A percentile compares a stretch with the other conserved stretches of the same genome.
phyloP scores from a whole-genome alignment of 2,329 filamentous ascomycete genomes.

The Hypoxylon sp. region DNA sequence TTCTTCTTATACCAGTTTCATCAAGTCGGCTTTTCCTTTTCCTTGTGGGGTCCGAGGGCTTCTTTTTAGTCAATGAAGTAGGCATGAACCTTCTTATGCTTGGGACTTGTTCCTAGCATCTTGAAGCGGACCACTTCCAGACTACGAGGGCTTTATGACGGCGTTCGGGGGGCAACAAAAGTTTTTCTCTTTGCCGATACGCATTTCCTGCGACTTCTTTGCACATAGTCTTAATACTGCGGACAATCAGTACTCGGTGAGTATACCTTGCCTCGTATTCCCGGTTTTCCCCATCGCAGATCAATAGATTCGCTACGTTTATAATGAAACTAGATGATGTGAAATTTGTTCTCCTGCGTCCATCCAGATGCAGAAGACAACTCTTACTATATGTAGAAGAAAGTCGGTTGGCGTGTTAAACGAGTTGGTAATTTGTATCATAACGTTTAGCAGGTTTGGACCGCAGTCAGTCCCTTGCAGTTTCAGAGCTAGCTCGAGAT shows the following conservation, averaged over 20 bases:
- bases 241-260: slow-evolving; percentile 45
- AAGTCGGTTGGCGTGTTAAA: background rate
- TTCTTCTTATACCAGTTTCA: slow-evolving; percentile 30
- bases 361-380: background rate
- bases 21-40: slow-evolving; percentile 53
- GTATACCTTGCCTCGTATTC: slow-evolving; percentile 45
- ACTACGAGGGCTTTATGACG: slow-evolving; percentile 55
- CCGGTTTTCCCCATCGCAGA: slow-evolving; percentile 31
- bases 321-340: slow-evolving; percentile 17
- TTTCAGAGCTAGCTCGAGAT: background rate
- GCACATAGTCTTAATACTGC: slow-evolving; percentile 17
- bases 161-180: slow-evolving; percentile 55
- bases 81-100: slow-evolving; percentile 54
- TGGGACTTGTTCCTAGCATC: slow-evolving; percentile 40
- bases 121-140: slow-evolving; percentile 54
- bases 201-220: slow-evolving; percentile 25
- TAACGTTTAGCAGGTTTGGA: background rate
- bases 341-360: background rate
- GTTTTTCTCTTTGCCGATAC: slow-evolving; percentile 27
- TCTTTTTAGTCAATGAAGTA: slow-evolving; percentile 50
- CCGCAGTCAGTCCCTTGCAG: background rate
- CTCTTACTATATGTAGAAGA: background rate
- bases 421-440: background rate
- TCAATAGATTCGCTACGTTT: slow-evolving; percentile 27
- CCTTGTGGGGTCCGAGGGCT: slow-evolving; percentile 54